Evolutionary conservation across 2,329 filamentous ascomycete genomes (phyloP), one percentile per base, ranked within the genome.

Genomic region (Cercospora sp.): DNA sequence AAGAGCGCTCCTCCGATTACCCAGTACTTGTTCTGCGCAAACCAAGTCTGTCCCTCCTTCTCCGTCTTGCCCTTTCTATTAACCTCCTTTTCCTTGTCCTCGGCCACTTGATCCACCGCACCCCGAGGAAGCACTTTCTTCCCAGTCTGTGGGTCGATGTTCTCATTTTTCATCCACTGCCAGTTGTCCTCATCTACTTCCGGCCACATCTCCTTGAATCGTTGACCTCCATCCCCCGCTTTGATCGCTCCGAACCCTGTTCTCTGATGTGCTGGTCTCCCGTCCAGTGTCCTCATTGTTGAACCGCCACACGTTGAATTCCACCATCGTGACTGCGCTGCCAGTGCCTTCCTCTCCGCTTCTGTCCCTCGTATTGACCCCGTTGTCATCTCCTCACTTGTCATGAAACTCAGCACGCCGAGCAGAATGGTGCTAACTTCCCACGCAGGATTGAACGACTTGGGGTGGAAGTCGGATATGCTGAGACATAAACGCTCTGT

Each of bases 361-460:
- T 92, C 87, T 0, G 88, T 90, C 18, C 90, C 92, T 5, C 90
- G 90, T 31, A 99, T 88, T 31, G 90, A 94, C 2, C 95, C 95
- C 0, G 95, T 98, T 0, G 95, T 99, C 91, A 98, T 97, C 83
- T 99, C 95, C 77, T 99, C 94, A 72, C 92, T 93, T 2, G 94
- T 98, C 95, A 99, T 99, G 81, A 99, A 99, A 45, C 91, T 96
- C 70, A 98, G 84, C 30, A 99, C 87, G 9, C 95, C 95, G 65
- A 96, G 96, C 16, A 99, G 84, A 72, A 99, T 99, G 0, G 95
- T 99, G 64, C 91, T 94, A 7, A 99, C 95, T 77, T 97, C 94
- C 95, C 95, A 99, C 0, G 95, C 94, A 1, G 95, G 95, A 79
- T 99, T 99, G 84, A 98, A 99, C 30, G 91, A 94, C 80, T 96